phyloP scores from a whole-genome alignment of 495 filamentous ascomycete genomes.

The Xylaria sp. region DNA sequence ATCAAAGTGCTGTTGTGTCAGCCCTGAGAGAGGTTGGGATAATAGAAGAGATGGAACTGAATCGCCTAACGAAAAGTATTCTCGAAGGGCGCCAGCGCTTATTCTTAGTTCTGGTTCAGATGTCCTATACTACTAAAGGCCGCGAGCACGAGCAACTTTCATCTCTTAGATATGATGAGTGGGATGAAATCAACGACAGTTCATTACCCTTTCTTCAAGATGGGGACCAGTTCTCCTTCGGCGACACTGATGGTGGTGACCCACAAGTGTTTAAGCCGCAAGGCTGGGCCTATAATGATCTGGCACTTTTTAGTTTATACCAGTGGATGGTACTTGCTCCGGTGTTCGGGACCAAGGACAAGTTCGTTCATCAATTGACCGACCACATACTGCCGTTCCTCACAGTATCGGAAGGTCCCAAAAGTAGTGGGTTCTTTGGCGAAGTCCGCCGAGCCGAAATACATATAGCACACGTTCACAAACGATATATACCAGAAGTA shows the following conservation, averaged over 20 bases:
- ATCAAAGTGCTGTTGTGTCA: neutral
- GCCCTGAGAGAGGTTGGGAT: neutral
- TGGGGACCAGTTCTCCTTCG: neutral
- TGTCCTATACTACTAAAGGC: neutral
- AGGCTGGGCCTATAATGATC: neutral
- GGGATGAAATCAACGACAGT: neutral
- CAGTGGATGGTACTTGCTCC: neutral
- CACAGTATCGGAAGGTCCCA: neutral
- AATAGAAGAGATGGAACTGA: neutral
- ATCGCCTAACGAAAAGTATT: neutral
- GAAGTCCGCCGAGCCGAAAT: neutral
- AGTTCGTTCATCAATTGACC: neutral
- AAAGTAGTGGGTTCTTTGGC: slow-evolving; percentile 4
- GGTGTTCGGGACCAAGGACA: neutral
- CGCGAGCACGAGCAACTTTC: neutral
- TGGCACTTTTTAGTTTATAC: neutral
- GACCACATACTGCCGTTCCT: neutral
- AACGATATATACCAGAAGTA: neutral
- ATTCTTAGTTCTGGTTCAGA: neutral
- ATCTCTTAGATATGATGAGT: neutral
- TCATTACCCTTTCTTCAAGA: neutral
- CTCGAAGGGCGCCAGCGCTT: neutral
- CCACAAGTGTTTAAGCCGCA: neutral
- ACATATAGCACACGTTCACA: neutral
- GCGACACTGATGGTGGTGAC: neutral